Evolutionary conservation across 257 asterid species (phyloP).

Genomic region (Agastache rugosa): DNA sequence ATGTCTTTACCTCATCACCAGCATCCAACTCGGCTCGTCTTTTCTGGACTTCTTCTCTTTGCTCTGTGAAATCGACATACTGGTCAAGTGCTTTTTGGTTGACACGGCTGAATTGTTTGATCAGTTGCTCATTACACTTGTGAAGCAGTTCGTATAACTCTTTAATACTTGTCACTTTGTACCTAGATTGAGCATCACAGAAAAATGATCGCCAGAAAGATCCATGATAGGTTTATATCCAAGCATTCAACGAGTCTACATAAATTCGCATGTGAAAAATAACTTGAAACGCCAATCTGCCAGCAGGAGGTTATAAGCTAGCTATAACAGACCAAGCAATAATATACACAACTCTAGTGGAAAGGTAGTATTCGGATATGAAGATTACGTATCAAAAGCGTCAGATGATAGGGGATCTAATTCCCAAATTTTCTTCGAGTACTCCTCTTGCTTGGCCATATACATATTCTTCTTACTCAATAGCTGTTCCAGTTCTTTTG

Average conservation of each 20-base stretch:
- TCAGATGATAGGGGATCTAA: constrained; percentile 95
- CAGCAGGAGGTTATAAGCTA: background rate
- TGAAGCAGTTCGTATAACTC: constrained; percentile 86
- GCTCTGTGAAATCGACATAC: constrained; percentile 94
- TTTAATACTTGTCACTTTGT: constrained; percentile 71
- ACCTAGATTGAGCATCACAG: constrained; percentile 52
- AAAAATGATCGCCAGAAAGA: constrained; percentile 23
- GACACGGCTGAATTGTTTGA: constrained; percentile 96
- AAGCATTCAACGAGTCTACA: constrained; percentile 3
- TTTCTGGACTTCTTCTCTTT: constrained; percentile 88
- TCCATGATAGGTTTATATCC: background rate
- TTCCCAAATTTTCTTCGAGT: constrained; percentile 91
- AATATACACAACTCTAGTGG: constrained; percentile 18
- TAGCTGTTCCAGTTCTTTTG: constrained; percentile 85
- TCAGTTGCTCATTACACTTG: constrained; percentile 91
- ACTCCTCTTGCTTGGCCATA: constrained; percentile 89
- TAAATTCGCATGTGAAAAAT: constrained; percentile 28
- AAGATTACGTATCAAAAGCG: constrained; percentile 89
- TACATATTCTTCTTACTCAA: constrained; percentile 73
- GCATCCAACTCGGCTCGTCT: constrained; percentile 96
- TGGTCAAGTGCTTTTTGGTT: constrained; percentile 98
- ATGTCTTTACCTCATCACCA: constrained; percentile 83
- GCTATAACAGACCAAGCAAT: constrained; percentile 28
- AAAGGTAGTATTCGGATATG: constrained; percentile 33
- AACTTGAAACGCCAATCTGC: constrained; percentile 23